Conservation (phyloP, 116 monocot genomes). For the Zostera marina region DNA sequence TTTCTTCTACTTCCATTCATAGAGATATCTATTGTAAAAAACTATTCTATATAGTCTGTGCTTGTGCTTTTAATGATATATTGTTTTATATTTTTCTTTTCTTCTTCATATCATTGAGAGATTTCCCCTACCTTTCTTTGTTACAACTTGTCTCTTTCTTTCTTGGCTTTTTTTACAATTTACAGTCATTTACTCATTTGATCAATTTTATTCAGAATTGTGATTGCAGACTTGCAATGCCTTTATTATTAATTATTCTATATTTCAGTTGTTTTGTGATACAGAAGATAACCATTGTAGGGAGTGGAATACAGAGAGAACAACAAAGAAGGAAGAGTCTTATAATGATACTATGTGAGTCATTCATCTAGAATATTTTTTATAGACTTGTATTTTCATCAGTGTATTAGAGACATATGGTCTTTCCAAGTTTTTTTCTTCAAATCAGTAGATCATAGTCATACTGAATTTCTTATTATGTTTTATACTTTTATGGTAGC, state of each 20-base stretch:
- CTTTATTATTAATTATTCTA: not conserved
- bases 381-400: too few relatives aligned
- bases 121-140: too few relatives aligned
- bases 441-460: too few relatives aligned
- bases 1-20: not conserved
- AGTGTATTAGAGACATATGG: too few relatives aligned
- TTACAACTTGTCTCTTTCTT: not conserved
- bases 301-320: constrained; percentile 72
- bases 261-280: constrained; percentile 78
- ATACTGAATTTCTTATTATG: too few relatives aligned
- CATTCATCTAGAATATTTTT: not conserved
- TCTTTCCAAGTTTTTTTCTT: too few relatives aligned
- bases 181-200: not conserved
- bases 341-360: constrained; percentile 70
- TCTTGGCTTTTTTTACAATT: not conserved
- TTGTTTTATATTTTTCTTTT: too few relatives aligned
- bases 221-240: too few relatives aligned
- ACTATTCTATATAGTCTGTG: not conserved
- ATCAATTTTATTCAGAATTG: too few relatives aligned
- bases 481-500: too few relatives aligned
- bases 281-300: constrained; percentile 60
- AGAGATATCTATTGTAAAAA: not conserved
- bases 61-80: too few relatives aligned
- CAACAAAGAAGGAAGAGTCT: constrained; percentile 35
- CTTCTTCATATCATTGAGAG: too few relatives aligned